Evolutionary conservation across 2,329 filamentous ascomycete species (phyloP).

Genomic region (Sclerotiophoma versabilis): DNA sequence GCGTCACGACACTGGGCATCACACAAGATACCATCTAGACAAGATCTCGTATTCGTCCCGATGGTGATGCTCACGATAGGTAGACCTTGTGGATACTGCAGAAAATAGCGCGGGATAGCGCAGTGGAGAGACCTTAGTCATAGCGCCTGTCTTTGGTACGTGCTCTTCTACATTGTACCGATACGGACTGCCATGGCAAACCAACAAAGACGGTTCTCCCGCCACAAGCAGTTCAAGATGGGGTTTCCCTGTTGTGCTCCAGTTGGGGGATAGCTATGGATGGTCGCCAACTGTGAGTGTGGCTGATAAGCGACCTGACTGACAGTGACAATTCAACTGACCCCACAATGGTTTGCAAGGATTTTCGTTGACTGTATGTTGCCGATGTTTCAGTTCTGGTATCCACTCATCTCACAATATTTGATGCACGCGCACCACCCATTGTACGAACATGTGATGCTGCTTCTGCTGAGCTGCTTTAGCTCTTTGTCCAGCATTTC

Average conservation of each 20-base stretch:
- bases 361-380: slow-evolving; percentile 14
- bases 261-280: neutral
- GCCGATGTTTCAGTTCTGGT: slow-evolving; percentile 14
- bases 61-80: slow-evolving; percentile 16
- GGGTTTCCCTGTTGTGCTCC: slow-evolving; percentile 1
- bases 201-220: slow-evolving; percentile 20
- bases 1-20: neutral
- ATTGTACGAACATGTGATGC: slow-evolving; percentile 9
- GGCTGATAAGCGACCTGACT: slow-evolving; percentile 18
- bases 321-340: slow-evolving; percentile 11
- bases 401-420: slow-evolving; percentile 5
- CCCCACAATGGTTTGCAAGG: slow-evolving; percentile 14
- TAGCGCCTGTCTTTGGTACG: slow-evolving; percentile 11
- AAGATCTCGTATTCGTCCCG: slow-evolving; percentile 8
- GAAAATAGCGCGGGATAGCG: slow-evolving; percentile 18
- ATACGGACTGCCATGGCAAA: slow-evolving; percentile 15
- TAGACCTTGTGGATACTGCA: slow-evolving; percentile 24
- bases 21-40: slow-evolving; percentile 1
- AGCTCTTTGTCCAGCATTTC: slow-evolving; percentile 7
- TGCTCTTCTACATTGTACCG: slow-evolving; percentile 9
- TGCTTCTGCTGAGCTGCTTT: slow-evolving; percentile 14
- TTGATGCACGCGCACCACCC: neutral
- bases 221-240: neutral
- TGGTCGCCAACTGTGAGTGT: neutral
- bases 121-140: slow-evolving; percentile 20